Percentiles rank a stretch among this genome's conserved stretches.
These are phyloP conservation scores for Trichopus zeylanicus DNA, from an alignment of 116 monocot genomes.

Conservation along the genomic window DNA sequence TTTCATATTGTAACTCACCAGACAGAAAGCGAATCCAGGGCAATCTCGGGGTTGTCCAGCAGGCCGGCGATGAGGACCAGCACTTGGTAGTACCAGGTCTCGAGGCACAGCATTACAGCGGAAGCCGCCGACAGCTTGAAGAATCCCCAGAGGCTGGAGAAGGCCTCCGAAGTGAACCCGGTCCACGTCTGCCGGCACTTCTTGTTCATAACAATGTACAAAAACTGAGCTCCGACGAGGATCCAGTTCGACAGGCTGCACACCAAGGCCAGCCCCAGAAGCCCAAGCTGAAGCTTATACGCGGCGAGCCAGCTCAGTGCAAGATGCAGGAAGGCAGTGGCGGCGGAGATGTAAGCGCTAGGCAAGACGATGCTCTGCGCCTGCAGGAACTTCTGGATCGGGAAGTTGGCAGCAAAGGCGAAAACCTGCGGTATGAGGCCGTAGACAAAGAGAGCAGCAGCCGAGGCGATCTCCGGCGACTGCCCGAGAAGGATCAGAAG, in stretches of 20 bases:
- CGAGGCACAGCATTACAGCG: slow-evolving; percentile 28
- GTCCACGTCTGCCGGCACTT: slow-evolving; percentile 33
- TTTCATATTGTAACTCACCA: too few species aligned
- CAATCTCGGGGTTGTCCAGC: neutral
- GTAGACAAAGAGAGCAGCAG: neutral
- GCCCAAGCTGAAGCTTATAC: neutral
- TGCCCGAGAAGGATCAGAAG: neutral
- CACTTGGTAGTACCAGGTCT: neutral
- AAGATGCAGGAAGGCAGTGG: neutral
- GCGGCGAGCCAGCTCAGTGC: neutral
- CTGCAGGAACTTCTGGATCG: slow-evolving; percentile 2
- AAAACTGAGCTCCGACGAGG: slow-evolving; percentile 7
- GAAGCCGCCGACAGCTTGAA: slow-evolving; percentile 27
- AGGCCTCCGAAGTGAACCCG: slow-evolving; percentile 30
- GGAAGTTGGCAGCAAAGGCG: neutral
- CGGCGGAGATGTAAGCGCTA: neutral
- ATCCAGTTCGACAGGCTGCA: neutral
- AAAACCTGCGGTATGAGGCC: neutral
- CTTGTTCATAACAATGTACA: too few species aligned
- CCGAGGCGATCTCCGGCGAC: neutral
- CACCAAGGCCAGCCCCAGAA: neutral
- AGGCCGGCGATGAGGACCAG: neutral
- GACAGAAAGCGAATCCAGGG: neutral
- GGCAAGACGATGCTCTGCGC: neutral
- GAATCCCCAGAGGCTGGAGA: slow-evolving; percentile 21